phyloP scores from a whole-genome alignment of 2,329 filamentous ascomycete species.

The Pseudogymnoascus sp. region DNA sequence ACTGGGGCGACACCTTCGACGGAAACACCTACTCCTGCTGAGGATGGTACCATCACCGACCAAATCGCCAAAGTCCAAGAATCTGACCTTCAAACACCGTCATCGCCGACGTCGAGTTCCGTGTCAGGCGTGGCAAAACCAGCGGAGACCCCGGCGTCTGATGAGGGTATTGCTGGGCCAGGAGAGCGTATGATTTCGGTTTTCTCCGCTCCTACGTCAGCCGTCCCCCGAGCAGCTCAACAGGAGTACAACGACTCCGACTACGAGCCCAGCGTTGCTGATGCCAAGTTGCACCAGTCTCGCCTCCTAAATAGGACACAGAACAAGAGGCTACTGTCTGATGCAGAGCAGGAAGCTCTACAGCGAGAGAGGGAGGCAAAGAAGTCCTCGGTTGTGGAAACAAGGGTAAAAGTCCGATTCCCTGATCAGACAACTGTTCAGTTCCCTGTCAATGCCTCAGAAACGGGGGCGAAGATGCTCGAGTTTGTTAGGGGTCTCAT shows the following conservation, averaged over 20 bases:
- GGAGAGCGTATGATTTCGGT: conserved; percentile 51
- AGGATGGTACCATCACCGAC: conserved; percentile 15
- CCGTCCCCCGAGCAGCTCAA: conserved; percentile 66
- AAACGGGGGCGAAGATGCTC: conserved; percentile 67
- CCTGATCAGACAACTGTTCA: conserved; percentile 77
- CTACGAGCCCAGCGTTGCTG: conserved; percentile 66
- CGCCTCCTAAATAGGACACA: conserved; percentile 45
- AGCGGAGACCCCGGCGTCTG: conserved; percentile 12
- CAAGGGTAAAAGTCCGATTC: conserved; percentile 74
- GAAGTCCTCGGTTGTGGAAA: conserved; percentile 55
- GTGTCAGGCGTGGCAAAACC: conserved; percentile 5
- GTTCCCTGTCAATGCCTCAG: conserved; percentile 56
- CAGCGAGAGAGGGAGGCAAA: conserved; percentile 56
- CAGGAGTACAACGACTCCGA: conserved; percentile 60
- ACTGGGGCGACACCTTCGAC: conserved; percentile 8
- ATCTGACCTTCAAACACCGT: conserved; percentile 1
- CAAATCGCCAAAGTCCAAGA: conserved; percentile 10
- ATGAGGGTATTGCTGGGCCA: conserved; percentile 21
- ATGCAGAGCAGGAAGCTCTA: conserved; percentile 63
- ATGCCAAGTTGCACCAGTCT: conserved; percentile 66
- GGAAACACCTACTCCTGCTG: conserved; percentile 13
- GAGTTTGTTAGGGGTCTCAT: conserved; percentile 65
- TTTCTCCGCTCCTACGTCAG: conserved; percentile 67
- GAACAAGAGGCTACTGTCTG: conserved; percentile 72
- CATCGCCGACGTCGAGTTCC: conserved; percentile 9